phyloP scores from a whole-genome alignment of 1,284 basidiomycete genomes.

The Irpex lacteus region DNA sequence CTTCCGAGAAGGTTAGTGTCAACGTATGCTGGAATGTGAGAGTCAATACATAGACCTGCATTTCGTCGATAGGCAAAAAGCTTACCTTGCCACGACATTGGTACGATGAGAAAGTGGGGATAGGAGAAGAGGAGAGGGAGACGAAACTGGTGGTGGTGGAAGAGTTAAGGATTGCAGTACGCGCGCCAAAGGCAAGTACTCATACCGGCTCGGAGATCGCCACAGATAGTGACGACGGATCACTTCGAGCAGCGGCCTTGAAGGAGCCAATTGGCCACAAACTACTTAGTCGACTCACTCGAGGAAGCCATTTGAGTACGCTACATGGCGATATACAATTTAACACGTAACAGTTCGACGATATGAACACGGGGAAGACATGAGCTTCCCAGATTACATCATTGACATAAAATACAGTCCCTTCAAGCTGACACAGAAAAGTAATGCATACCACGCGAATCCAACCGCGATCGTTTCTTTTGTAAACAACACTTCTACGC shows the following conservation, averaged over 20 bases:
- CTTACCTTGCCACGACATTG: constrained; percentile 39
- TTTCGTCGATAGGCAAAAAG: constrained; percentile 2
- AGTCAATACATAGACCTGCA: not conserved
- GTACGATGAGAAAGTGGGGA: not conserved
- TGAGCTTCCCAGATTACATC: too few species aligned
- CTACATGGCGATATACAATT: too few species aligned
- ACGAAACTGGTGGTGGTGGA: constrained; percentile 4
- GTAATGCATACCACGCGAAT: too few species aligned
- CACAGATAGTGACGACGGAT: constrained; percentile 9
- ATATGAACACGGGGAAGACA: too few species aligned
- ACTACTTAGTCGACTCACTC: too few species aligned
- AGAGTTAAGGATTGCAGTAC: not conserved
- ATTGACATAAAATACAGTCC: too few species aligned
- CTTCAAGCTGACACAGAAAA: too few species aligned
- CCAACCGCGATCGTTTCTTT: too few species aligned
- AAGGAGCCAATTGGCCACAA: not conserved
- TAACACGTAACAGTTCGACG: too few species aligned
- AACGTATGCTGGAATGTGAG: constrained; percentile 67
- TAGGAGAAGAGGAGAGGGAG: not conserved
- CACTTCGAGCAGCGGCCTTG: not conserved
- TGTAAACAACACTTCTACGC: too few species aligned
- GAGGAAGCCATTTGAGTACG: too few species aligned
- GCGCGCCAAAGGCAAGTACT: not conserved
- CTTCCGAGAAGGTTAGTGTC: constrained; percentile 82
- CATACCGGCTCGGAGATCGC: constrained; percentile 7